Conservation (phyloP, 192 early-diverging fungal genomes). For the Podochytrium sp. region DNA sequence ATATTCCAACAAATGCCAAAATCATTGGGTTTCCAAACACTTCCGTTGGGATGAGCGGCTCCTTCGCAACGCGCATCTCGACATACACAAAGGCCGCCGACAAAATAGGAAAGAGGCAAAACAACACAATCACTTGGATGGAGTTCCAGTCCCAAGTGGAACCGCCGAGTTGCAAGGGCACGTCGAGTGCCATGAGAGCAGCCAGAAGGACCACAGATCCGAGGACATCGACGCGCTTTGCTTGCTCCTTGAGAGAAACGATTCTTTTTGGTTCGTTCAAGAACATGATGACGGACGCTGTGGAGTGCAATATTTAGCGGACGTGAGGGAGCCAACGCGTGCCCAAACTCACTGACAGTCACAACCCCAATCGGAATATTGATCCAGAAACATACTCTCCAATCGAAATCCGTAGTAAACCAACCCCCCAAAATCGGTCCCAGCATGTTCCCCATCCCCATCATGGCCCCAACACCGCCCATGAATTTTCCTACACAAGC, state of each 20-base stretch:
- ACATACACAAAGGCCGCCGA: conserved; percentile 61
- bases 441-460: conserved; percentile 72
- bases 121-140: conserved; percentile 58
- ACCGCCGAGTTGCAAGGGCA: conserved; percentile 72
- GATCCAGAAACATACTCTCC: conserved; percentile 75
- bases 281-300: conserved; percentile 73
- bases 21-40: conserved; percentile 55
- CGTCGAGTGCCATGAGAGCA: conserved; percentile 54
- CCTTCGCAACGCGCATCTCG: conserved; percentile 63
- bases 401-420: conserved; percentile 59
- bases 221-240: conserved; percentile 62
- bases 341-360: conserved; percentile 57
- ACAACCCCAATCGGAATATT: conserved; percentile 81
- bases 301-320: conserved; percentile 58
- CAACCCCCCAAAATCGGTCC: conserved; percentile 86
- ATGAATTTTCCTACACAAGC: conserved; percentile 59
- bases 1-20: not conserved
- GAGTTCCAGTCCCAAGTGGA: conserved; percentile 62
- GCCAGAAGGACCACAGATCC: conserved; percentile 58
- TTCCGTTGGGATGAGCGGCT: conserved; percentile 67
- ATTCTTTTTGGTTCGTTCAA: conserved; percentile 60
- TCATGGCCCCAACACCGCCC: conserved; percentile 69
- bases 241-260: conserved; percentile 49
- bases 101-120: conserved; percentile 60
- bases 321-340: conserved; percentile 62